Percentiles rank a stretch among this genome's conserved stretches.
Evolutionary conservation across 305 asterid genomes (phyloP).

Genomic region (Withania somnifera): DNA sequence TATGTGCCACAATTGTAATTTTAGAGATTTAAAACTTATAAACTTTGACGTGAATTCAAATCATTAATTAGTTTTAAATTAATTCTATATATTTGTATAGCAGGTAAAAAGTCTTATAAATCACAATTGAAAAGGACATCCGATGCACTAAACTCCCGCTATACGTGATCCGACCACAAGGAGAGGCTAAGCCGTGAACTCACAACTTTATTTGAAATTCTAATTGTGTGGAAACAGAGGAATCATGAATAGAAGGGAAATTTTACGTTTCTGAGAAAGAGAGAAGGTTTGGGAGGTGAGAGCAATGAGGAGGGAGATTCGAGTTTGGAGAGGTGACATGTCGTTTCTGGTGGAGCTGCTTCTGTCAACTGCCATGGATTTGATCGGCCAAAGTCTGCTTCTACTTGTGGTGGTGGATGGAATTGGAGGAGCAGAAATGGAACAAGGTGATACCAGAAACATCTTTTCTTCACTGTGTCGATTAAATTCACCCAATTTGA

Average conservation of each 20-base stretch:
- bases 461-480: not conserved
- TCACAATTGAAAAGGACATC: no score
- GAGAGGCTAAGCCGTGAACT: no score
- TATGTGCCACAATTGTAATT: no score
- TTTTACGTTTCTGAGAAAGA: conserved; percentile 61
- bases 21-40: no score
- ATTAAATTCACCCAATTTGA: not conserved
- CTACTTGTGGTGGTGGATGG: not conserved
- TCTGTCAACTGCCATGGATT: conserved; percentile 12
- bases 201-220: no score
- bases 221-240: no score
- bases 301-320: conserved; percentile 63
- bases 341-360: not conserved
- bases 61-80: no score
- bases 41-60: no score
- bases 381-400: not conserved
- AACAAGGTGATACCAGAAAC: not conserved
- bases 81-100: no score
- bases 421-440: not conserved
- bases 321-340: conserved; percentile 40
- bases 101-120: no score
- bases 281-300: conserved; percentile 58
- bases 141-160: no score
- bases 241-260: not conserved
- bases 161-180: no score